A percentile compares a stretch with the other conserved stretches of the same genome.
These are phyloP conservation scores for Neurospora tetrasperma DNA, from an alignment of 495 filamentous ascomycete species.

Conservation along the genomic window DNA sequence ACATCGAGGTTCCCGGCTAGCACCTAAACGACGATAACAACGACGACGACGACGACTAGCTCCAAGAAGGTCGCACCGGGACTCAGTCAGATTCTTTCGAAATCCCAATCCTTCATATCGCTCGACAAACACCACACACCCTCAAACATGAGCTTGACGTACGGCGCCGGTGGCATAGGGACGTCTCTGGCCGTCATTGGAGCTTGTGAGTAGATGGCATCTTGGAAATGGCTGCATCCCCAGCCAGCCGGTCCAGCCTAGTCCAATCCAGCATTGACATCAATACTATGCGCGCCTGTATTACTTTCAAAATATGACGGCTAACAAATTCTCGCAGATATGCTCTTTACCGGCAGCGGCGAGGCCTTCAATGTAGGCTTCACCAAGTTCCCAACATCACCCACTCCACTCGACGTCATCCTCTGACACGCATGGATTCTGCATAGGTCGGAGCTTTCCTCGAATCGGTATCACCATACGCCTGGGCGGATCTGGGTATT, in stretches of 20 bases:
- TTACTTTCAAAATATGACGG: slow-evolving; percentile 13
- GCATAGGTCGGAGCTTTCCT: slow-evolving; percentile 96
- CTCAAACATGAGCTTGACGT: slow-evolving; percentile 46
- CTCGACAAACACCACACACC: neutral
- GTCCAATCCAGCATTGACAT: neutral
- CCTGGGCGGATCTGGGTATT: slow-evolving; percentile 86
- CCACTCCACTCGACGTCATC: slow-evolving; percentile 8
- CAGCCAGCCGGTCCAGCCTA: too few relatives aligned
- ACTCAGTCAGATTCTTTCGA: neutral
- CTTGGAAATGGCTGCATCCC: neutral
- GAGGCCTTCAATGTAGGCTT: slow-evolving; percentile 86
- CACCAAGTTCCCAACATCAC: neutral
- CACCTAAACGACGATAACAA: slow-evolving; percentile 1
- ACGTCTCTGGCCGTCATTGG: slow-evolving; percentile 72
- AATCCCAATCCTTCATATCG: neutral
- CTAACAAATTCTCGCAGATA: slow-evolving; percentile 52
- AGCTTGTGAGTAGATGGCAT: slow-evolving; percentile 52
- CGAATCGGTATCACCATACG: slow-evolving; percentile 86
- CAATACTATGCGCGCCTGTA: neutral
- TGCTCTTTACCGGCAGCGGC: slow-evolving; percentile 94
- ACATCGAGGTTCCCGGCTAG: neutral
- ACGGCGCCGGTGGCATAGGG: slow-evolving; percentile 60
- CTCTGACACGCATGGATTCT: slow-evolving; percentile 42
- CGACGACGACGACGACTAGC: neutral
- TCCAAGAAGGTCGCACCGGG: neutral